Conservation (phyloP, 345 rosid genomes). For the Erodium maritimum region DNA sequence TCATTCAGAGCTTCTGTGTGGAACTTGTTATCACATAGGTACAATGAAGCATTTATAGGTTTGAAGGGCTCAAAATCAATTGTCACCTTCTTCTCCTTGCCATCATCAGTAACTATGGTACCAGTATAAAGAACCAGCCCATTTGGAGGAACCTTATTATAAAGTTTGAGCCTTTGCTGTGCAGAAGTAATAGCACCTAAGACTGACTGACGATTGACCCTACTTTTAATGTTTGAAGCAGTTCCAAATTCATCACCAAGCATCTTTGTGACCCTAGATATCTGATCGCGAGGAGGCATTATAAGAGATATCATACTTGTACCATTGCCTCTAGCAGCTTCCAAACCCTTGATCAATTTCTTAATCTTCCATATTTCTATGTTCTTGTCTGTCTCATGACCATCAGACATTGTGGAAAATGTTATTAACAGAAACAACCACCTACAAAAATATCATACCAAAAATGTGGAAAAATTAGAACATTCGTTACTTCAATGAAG, state of each 20-base stretch:
- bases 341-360: not conserved
- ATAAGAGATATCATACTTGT: not conserved
- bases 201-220: conserved; percentile 4
- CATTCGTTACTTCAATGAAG: not conserved
- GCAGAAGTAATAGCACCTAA: conserved; percentile 6
- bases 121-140: conserved; percentile 6
- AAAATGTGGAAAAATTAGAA: not conserved
- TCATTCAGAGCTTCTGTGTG: conserved; percentile 1
- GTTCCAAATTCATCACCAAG: conserved; percentile 8
- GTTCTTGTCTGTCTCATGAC: not conserved
- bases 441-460: not conserved
- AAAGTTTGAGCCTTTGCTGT: conserved; percentile 3
- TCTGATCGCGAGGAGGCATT: not conserved
- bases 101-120: conserved; percentile 1
- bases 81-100: conserved; percentile 6
- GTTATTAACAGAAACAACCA: not conserved
- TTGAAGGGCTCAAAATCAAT: conserved; percentile 8
- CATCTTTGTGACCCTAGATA: conserved; percentile 2
- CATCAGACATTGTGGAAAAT: not conserved
- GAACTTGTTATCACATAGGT: conserved; percentile 6
- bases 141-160: conserved; percentile 7
- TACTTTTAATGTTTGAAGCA: conserved; percentile 6
- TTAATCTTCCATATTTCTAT: not conserved
- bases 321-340: not conserved
- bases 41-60: conserved; percentile 1